phyloP scores from a whole-genome alignment of 192 early-diverging fungal species.

The Coemansia sp. region DNA sequence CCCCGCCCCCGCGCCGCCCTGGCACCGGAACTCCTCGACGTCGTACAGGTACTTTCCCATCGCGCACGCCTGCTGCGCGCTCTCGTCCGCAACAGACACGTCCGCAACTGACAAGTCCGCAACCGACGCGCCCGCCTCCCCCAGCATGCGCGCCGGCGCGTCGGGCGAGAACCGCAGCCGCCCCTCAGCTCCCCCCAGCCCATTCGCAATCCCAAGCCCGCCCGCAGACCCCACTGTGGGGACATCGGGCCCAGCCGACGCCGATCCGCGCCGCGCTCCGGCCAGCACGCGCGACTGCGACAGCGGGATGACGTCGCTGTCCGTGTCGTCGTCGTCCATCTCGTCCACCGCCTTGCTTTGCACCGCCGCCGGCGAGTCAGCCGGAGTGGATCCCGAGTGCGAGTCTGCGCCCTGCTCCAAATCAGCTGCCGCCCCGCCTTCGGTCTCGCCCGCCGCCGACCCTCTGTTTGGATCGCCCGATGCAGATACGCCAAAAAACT shows the following conservation, averaged over 20 bases:
- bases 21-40: conserved; percentile 37
- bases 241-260: background rate
- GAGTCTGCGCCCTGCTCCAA: conserved; percentile 31
- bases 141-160: conserved; percentile 5
- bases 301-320: conserved; percentile 48
- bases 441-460: conserved; percentile 4
- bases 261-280: conserved; percentile 7
- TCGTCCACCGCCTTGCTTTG: too few relatives aligned
- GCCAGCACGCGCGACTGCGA: conserved; percentile 33
- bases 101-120: too few relatives aligned
- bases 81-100: conserved; percentile 32
- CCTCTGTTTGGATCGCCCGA: conserved; percentile 6
- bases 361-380: conserved; percentile 33
- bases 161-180: conserved; percentile 35
- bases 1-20: conserved; percentile 1
- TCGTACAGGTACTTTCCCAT: conserved; percentile 52
- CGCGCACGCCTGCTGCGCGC: conserved; percentile 32
- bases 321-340: conserved; percentile 33
- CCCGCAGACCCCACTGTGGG: background rate
- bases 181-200: conserved; percentile 8
- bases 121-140: too few relatives aligned
- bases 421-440: background rate
- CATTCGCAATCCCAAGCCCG: conserved; percentile 5
- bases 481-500: conserved; percentile 33
- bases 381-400: conserved; percentile 15